Evolutionary conservation across 2,329 filamentous ascomycete species (phyloP).

Genomic region (Bipolaris victoriae): DNA sequence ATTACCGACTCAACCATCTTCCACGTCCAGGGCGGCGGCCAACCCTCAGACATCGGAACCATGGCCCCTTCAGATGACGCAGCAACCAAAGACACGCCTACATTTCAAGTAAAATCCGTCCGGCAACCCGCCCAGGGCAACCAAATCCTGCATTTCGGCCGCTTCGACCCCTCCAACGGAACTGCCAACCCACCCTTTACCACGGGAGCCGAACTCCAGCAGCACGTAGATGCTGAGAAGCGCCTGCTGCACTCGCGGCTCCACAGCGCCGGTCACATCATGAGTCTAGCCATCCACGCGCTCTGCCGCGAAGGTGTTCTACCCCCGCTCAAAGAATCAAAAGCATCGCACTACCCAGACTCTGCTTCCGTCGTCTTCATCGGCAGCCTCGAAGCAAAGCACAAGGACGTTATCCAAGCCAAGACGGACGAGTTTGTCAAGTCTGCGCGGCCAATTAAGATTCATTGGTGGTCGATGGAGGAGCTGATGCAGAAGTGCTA

Average conservation of each 20-base stretch:
- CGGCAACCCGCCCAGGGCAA: constrained; percentile 59
- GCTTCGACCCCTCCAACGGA: constrained; percentile 50
- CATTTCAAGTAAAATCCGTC: constrained; percentile 44
- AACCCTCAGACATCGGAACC: constrained; percentile 70
- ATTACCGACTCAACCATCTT: constrained; percentile 74
- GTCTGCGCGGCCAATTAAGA: constrained; percentile 49
- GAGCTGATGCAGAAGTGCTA: constrained; percentile 57
- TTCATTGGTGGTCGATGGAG: constrained; percentile 71
- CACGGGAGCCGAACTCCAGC: constrained; percentile 51
- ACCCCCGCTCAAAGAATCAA: constrained; percentile 66
- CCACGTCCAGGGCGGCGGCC: constrained; percentile 76
- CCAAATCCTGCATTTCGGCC: constrained; percentile 69
- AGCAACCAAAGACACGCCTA: constrained; percentile 50
- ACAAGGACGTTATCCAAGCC: constrained; percentile 60
- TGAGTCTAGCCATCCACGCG: constrained; percentile 69
- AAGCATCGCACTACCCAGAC: constrained; percentile 74
- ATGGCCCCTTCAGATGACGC: constrained; percentile 50
- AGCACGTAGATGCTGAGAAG: constrained; percentile 66
- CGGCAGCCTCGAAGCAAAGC: constrained; percentile 66
- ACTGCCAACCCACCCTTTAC: background rate
- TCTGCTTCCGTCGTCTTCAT: constrained; percentile 70
- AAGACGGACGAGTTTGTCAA: constrained; percentile 65
- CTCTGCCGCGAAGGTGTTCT: constrained; percentile 56
- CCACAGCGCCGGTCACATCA: constrained; percentile 76
- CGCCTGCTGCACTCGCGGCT: constrained; percentile 69